These are phyloP conservation scores for Exutisphaerella laricina DNA, from an alignment of 2,329 filamentous ascomycete species.

Conservation along the genomic window DNA sequence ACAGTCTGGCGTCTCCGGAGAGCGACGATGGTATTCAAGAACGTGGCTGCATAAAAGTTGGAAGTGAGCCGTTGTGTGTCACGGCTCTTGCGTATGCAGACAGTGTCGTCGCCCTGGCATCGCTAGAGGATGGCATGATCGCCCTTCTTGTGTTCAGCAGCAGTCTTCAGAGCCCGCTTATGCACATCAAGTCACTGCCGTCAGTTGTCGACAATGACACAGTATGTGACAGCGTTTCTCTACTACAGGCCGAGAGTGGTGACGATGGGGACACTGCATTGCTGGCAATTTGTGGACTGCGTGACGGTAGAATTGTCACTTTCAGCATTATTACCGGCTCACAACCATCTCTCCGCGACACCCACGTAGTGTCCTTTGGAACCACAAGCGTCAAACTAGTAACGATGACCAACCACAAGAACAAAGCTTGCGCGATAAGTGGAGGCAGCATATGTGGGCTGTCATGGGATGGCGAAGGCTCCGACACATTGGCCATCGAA, in stretches of 20 bases:
- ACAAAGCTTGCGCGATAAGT: slow-evolving; percentile 23
- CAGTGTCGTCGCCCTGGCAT: slow-evolving; percentile 10
- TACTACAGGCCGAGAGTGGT: slow-evolving; percentile 12
- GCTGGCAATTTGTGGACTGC: slow-evolving; percentile 26
- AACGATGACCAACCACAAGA: slow-evolving; percentile 8
- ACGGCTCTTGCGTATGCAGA: slow-evolving; percentile 8
- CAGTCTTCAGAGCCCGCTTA: slow-evolving; percentile 1
- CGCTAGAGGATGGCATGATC: slow-evolving; percentile 13
- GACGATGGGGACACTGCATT: not conserved
- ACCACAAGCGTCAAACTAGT: slow-evolving; percentile 26
- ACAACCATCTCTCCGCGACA: slow-evolving; percentile 7
- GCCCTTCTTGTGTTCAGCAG: slow-evolving; percentile 8
- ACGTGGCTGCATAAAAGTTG: not conserved
- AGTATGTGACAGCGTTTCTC: slow-evolving; percentile 24
- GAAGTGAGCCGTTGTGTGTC: slow-evolving; percentile 15
- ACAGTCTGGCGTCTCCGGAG: slow-evolving; percentile 10
- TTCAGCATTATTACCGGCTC: slow-evolving; percentile 11
- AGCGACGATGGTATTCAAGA: slow-evolving; percentile 5
- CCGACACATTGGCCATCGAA: slow-evolving; percentile 16
- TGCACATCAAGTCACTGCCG: slow-evolving; percentile 7
- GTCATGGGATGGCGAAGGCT: slow-evolving; percentile 18
- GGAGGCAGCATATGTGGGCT: slow-evolving; percentile 25
- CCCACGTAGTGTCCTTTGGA: slow-evolving; percentile 17
- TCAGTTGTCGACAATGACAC: slow-evolving; percentile 1
- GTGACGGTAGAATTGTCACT: slow-evolving; percentile 26